Evolutionary conservation across 2,329 filamentous ascomycete species (phyloP), one percentile per base, ranked within the genome.

Genomic region (Catunica adiposa): DNA sequence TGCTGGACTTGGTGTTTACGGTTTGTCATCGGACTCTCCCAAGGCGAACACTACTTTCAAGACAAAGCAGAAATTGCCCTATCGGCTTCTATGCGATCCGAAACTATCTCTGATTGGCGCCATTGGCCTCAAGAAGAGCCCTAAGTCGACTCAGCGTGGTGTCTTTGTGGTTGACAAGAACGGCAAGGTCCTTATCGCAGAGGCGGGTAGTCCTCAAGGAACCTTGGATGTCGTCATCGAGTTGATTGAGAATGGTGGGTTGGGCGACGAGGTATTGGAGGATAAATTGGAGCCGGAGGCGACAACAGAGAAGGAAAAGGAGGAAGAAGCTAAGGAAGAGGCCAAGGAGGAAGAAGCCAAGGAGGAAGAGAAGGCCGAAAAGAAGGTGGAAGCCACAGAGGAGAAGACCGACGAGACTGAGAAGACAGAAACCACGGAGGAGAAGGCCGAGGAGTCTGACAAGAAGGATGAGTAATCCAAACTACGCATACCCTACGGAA

Each of bases 31-130:
- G 62, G 92, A 97, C 72, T 85, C 82, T 51, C 82, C 88, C 64
- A 94, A 92, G 71, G 81, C 88, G 64, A 98, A 98, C 73, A 89
- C 86, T 23, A 87, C 80, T 48, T 98, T 97, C 77, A 85, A 88
- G 70, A 83, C 81, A 42, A 95, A 94, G 73, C 87, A 97, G 69
- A 87, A 84, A 60, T 78, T 97, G 55, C 86, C 84, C 3, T 98
- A 95, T 68, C 74, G 84, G 37, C 79, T 98, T 48, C 78, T 98
- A 42, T 97, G 89, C 71, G 89, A 98, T 67, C 78, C 83, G 4
- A 70, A 72, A 53, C 79, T 77, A 26, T 81, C 79, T 1, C 77
- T 98, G 58, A 94, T 97, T 63, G 74, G 68, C 11, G 89, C 89
- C 56, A 85, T 97, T 66, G 90, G 89, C n/a, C 71, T 97, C 61